Evolutionary conservation across 2,329 filamentous ascomycete species (phyloP), one percentile per base, ranked within the genome.

Genomic region (Fusarium protoensiforme): DNA sequence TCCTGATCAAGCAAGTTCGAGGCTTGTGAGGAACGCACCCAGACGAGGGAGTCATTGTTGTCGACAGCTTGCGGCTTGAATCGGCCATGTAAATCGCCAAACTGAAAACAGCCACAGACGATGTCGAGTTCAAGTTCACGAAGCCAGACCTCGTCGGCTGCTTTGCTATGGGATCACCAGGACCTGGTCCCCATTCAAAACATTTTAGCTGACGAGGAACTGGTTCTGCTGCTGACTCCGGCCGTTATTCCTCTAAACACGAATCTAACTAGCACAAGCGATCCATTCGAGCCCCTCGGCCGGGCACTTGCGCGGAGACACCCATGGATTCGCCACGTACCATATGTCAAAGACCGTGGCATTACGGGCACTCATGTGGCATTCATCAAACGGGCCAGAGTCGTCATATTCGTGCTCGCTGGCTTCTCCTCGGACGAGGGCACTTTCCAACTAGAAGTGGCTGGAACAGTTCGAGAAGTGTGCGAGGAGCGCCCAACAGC

Each of bases 261-360:
- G 67, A 82, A 82, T 72, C 75, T 83, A 51, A 77, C 81, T 51
- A 83, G 85, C 68, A 81, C 81, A 51, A 85, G 82, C 75, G 93
- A 95, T 78, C 93, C 93, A 0, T 95, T 95, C 77, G 92, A 95
- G 80, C 87, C 88, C 16, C 84, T 95, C 20, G 93, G 93, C 22
- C 87, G 87, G 70, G 88, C 90, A 51, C 80, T 95, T 57, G 88
- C 90, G 57, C 84, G 82, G 57, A 85, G 88, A 73, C 91, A 93
- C 77, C 83, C 86, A 4, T 86, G 86, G 80, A 85, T 95, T 69
- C 89, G 91, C 22, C 93, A 95, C 78, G 89, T 94, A 48, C 92
- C 93, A 7, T 95, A 94, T 77, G 89, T 90, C 7, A 88, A 90
- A 54, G 85, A 86, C 61, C 81, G 85, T 66, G 92, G 92, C 46